Percentiles rank a stretch among this genome's conserved stretches.
phyloP scores from a whole-genome alignment of 106 monocot species.

The Vanilla planifolia region DNA sequence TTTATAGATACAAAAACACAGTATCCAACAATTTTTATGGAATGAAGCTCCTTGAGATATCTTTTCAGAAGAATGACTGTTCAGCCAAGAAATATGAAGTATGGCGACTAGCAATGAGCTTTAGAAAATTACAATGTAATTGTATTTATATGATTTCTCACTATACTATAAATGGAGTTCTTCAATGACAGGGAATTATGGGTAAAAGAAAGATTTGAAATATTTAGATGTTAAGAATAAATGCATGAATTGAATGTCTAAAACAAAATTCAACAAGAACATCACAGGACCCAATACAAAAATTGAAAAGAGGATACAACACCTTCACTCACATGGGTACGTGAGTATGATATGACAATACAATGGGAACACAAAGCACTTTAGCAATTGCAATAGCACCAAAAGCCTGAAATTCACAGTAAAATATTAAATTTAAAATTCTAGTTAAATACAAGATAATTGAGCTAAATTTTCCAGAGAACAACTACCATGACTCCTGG shows the following conservation, averaged over 20 bases:
- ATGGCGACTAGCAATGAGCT: too few species aligned
- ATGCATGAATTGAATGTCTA: not conserved
- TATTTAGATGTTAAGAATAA: too few species aligned
- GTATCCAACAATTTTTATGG: too few species aligned
- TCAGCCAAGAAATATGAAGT: too few species aligned
- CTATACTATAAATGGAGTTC: too few species aligned
- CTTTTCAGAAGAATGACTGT: too few species aligned
- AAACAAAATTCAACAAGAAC: not conserved
- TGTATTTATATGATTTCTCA: too few species aligned
- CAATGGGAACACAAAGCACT: slow-evolving; percentile 75
- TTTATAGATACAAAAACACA: too few species aligned
- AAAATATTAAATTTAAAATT: not conserved
- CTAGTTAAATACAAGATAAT: not conserved
- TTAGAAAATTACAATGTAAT: too few species aligned
- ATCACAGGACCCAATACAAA: not conserved
- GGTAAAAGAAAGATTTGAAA: too few species aligned
- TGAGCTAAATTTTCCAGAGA: not conserved
- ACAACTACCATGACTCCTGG: slow-evolving; percentile 81
- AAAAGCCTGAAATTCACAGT: slow-evolving; percentile 63
- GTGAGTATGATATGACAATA: slow-evolving; percentile 98
- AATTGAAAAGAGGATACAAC: not conserved
- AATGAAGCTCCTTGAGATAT: too few species aligned
- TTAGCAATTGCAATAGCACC: slow-evolving; percentile 91
- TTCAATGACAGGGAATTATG: too few species aligned
- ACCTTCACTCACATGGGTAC: slow-evolving; percentile 71